These are phyloP conservation scores for Wickerhamomyces sp. DNA, from an alignment of 1,139 yeast genomes.

Conservation along the genomic window DNA sequence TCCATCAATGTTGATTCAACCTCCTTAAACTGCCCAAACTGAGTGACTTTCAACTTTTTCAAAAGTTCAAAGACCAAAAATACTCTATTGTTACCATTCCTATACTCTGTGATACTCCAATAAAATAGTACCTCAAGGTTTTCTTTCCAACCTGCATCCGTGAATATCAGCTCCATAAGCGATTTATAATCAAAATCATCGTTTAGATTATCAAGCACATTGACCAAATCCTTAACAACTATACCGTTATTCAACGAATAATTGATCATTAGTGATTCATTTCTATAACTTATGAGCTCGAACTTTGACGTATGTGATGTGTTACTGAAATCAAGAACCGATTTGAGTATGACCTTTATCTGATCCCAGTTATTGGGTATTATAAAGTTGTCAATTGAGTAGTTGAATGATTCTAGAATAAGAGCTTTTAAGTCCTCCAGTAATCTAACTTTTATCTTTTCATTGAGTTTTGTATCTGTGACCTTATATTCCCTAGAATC, in stretches of 20 bases:
- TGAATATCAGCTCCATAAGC: conserved; percentile 13
- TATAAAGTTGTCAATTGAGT: conserved; percentile 65
- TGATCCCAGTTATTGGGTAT: conserved; percentile 71
- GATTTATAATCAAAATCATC: conserved; percentile 9
- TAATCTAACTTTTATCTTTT: conserved; percentile 26
- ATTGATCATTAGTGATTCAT: conserved; percentile 66
- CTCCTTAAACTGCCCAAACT: conserved; percentile 25
- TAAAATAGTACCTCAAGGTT: conserved; percentile 36
- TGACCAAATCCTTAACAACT: conserved; percentile 12
- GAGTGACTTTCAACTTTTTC: conserved; percentile 9
- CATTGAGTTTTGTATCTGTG: conserved; percentile 34
- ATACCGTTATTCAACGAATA: conserved; percentile 18
- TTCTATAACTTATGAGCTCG: conserved; percentile 59
- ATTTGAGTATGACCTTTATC: conserved; percentile 50
- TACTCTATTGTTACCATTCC: conserved; percentile 27
- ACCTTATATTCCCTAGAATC: conserved; percentile 31
- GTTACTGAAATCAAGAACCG: conserved; percentile 32
- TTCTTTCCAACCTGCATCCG: conserved; percentile 35
- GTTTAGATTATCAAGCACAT: conserved; percentile 16
- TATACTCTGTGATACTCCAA: conserved; percentile 46
- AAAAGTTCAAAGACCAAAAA: conserved; percentile 24
- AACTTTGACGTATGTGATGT: conserved; percentile 46
- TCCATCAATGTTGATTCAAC: conserved; percentile 40
- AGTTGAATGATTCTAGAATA: conserved; percentile 48
- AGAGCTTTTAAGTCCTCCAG: conserved; percentile 28